phyloP scores from a whole-genome alignment of 2,329 filamentous ascomycete species.

The Exophiala bonariae region DNA sequence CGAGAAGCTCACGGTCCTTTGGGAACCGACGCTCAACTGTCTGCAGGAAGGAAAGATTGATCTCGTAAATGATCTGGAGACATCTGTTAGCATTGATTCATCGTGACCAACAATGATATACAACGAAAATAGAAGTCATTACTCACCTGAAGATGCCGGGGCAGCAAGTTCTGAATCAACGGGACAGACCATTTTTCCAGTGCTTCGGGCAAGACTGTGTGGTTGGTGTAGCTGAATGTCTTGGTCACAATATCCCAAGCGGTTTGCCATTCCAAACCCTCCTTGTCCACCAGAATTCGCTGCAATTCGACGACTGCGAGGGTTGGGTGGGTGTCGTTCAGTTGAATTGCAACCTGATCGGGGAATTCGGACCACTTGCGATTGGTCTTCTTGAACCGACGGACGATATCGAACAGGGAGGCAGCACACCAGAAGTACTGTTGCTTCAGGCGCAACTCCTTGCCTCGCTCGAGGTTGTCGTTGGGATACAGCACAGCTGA shows the following conservation, averaged over 20 bases:
- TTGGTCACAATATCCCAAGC: slow-evolving; percentile 80
- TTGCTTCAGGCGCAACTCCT: slow-evolving; percentile 96
- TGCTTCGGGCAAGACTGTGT: slow-evolving; percentile 94
- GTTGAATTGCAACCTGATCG: slow-evolving; percentile 92
- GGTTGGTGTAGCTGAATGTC: slow-evolving; percentile 96
- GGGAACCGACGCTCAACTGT: slow-evolving; percentile 87
- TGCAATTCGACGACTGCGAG: slow-evolving; percentile 94
- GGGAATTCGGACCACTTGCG: slow-evolving; percentile 88
- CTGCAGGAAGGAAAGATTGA: slow-evolving; percentile 93
- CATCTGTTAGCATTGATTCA: slow-evolving; percentile 14
- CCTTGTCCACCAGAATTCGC: slow-evolving; percentile 84
- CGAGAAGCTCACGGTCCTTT: slow-evolving; percentile 80
- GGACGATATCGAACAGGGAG: slow-evolving; percentile 92
- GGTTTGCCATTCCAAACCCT: slow-evolving; percentile 89
- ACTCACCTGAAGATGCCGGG: slow-evolving; percentile 74
- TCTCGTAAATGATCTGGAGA: slow-evolving; percentile 81
- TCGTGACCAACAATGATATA: slow-evolving; percentile 2
- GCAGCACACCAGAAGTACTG: slow-evolving; percentile 99
- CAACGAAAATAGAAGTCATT: slow-evolving; percentile 1
- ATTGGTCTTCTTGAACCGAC: slow-evolving; percentile 96
- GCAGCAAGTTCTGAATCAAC: slow-evolving; percentile 86
- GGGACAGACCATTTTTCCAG: slow-evolving; percentile 98
- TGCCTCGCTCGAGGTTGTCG: slow-evolving; percentile 92
- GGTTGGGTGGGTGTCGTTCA: slow-evolving; percentile 97
- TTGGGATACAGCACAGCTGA: slow-evolving; percentile 97